Conservation (phyloP, 306 rosid genomes). For the Castanea sativa region DNA sequence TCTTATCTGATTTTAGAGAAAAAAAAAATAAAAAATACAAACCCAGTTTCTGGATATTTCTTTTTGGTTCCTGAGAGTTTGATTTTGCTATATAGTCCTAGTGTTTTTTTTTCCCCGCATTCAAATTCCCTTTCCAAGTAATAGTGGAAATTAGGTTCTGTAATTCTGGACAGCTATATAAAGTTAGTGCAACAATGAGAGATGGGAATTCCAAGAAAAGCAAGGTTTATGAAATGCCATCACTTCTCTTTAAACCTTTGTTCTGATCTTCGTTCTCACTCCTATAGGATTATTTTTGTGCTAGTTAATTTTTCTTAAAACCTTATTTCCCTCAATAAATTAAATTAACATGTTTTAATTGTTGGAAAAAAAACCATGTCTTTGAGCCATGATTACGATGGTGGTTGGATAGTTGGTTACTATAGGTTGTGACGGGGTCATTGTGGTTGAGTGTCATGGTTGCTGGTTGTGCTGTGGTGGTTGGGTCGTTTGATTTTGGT, state of each 20-base stretch:
- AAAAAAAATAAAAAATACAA: not conserved
- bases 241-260: slow-evolving; percentile 44
- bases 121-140: not conserved
- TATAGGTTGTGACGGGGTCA: too few relatives aligned
- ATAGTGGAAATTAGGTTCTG: slow-evolving; percentile 19
- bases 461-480: too few relatives aligned
- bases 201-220: slow-evolving; percentile 91
- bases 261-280: slow-evolving; percentile 42
- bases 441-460: too few relatives aligned
- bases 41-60: slow-evolving; percentile 8
- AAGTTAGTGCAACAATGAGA: slow-evolving; percentile 86
- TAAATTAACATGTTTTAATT: not conserved
- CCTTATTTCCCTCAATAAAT: not conserved
- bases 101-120: not conserved
- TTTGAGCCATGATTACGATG: not conserved
- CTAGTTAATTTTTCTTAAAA: not conserved
- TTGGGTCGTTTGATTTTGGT: too few relatives aligned
- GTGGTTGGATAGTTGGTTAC: too few relatives aligned
- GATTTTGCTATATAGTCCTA: not conserved
- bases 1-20: not conserved
- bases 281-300: not conserved
- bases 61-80: not conserved
- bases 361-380: not conserved
- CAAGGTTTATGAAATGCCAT: slow-evolving; percentile 72
- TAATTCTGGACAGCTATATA: slow-evolving; percentile 48